These are phyloP conservation scores for Rhizomucor miehei DNA, from an alignment of 371 early-diverging fungal genomes.

Conservation along the genomic window DNA sequence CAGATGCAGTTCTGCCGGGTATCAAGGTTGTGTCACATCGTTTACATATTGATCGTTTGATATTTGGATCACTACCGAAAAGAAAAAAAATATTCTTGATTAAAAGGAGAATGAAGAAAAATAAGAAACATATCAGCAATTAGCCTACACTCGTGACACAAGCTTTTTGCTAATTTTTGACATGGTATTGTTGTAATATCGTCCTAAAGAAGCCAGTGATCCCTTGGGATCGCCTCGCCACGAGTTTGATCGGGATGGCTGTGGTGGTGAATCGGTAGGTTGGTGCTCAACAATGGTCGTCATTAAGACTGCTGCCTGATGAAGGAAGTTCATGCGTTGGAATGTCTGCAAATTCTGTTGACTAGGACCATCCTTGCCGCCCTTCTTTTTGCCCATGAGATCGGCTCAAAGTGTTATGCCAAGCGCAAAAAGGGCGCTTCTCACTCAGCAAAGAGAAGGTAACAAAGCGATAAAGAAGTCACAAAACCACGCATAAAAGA, in stretches of 20 bases:
- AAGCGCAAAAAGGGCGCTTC: no score
- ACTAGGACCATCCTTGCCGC: slow-evolving; percentile 11
- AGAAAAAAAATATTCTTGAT: background rate
- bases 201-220: slow-evolving; percentile 19
- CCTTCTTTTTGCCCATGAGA: slow-evolving; percentile 23
- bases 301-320: slow-evolving; percentile 42
- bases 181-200: slow-evolving; percentile 37
- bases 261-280: background rate
- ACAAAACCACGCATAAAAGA: no score
- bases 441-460: no score
- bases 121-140: background rate
- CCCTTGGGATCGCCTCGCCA: slow-evolving; percentile 22
- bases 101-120: no score
- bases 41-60: slow-evolving; percentile 38
- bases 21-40: slow-evolving; percentile 39
- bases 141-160: slow-evolving; percentile 35
- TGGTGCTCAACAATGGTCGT: slow-evolving; percentile 15
- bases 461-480: no score
- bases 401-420: no score
- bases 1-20: slow-evolving; percentile 27
- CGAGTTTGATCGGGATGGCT: background rate
- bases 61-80: slow-evolving; percentile 28
- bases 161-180: slow-evolving; percentile 30
- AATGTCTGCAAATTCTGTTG: slow-evolving; percentile 31
- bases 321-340: slow-evolving; percentile 37